Evolutionary conservation across 1,139 yeast species (phyloP).

Genomic region (Scheffersomyces quercinus): DNA sequence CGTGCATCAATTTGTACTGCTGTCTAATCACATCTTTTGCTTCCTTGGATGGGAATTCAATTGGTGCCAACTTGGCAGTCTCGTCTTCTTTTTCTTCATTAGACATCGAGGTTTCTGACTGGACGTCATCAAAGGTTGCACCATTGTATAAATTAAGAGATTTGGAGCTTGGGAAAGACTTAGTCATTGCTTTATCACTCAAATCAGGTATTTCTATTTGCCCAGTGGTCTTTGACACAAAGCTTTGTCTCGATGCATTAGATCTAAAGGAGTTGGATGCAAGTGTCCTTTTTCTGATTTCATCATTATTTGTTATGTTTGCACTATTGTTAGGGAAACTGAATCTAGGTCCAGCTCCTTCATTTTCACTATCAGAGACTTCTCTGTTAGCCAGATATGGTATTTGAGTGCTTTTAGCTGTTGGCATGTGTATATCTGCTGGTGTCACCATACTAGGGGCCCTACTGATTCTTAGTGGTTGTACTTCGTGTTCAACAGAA

Average conservation of each 20-base stretch:
- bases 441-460: background rate
- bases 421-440: background rate
- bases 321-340: conserved; percentile 38
- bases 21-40: conserved; percentile 30
- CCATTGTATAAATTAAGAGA: conserved; percentile 27
- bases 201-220: conserved; percentile 49
- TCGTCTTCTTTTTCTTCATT: conserved; percentile 12
- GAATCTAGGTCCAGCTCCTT: conserved; percentile 37
- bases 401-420: background rate
- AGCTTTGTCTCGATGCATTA: conserved; percentile 24
- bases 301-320: conserved; percentile 37
- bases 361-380: conserved; percentile 25
- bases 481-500: conserved; percentile 1
- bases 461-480: conserved; percentile 10
- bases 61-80: conserved; percentile 26
- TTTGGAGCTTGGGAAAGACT: conserved; percentile 21
- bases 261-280: conserved; percentile 7
- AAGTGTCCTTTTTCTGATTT: conserved; percentile 17
- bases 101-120: conserved; percentile 19
- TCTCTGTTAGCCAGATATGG: conserved; percentile 2
- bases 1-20: conserved; percentile 25
- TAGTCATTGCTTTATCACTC: conserved; percentile 21
- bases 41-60: conserved; percentile 35
- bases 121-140: conserved; percentile 30
- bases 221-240: conserved; percentile 29